Evolutionary conservation across 169 alveolate species (phyloP).

Genomic region (Cryptosporidium andersoni): DNA sequence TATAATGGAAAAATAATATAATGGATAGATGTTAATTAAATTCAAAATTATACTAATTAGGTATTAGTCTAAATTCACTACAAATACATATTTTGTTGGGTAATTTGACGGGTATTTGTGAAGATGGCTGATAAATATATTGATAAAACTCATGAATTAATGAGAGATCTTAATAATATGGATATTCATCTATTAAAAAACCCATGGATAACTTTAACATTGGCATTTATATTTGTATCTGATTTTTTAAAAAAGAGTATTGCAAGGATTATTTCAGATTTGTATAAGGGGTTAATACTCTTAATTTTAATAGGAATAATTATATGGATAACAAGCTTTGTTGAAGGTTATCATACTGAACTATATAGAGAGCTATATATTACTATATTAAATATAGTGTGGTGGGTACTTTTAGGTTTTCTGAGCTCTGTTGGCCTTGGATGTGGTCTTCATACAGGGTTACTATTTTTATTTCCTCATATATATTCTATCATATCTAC

Average conservation of each 20-base stretch:
- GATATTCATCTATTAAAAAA: constrained; percentile 29
- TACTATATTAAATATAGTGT: constrained; percentile 71
- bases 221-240: constrained; percentile 36
- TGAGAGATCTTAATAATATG: background rate
- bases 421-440: constrained; percentile 82
- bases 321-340: background rate
- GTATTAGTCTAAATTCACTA: too few relatives aligned
- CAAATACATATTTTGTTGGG: too few relatives aligned
- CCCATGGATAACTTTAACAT: constrained; percentile 35
- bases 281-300: constrained; percentile 19
- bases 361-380: constrained; percentile 31
- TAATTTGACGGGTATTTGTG: background rate
- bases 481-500: constrained; percentile 79
- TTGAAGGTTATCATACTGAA: background rate
- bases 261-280: constrained; percentile 2
- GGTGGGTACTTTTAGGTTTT: constrained; percentile 84
- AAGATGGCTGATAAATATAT: background rate
- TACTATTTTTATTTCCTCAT: constrained; percentile 82
- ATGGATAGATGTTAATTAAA: too few relatives aligned
- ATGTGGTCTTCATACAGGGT: constrained; percentile 84
- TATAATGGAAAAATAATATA: too few relatives aligned
- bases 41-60: too few relatives aligned
- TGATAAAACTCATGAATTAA: background rate
- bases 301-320: background rate
- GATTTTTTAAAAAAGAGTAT: constrained; percentile 9